phyloP scores from a whole-genome alignment of 805 yeast genomes.

The Kluyveromyces dobzhanskii region DNA sequence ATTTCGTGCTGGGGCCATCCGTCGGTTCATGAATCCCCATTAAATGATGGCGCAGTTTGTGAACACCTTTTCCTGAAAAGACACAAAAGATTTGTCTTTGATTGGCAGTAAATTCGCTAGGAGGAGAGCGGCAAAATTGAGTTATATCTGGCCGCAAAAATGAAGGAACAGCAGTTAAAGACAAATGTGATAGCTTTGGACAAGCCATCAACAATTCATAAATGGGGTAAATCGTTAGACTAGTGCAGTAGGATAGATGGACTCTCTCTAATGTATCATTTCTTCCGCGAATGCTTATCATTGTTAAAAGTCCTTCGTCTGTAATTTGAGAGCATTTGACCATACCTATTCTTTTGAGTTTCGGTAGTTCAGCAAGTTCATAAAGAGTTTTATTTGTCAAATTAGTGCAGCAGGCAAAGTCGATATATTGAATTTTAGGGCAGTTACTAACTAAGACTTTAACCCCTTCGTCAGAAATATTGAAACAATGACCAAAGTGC shows the following conservation, averaged over 20 bases:
- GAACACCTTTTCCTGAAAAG: slow-evolving; percentile 85
- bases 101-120: slow-evolving; percentile 80
- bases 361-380: slow-evolving; percentile 68
- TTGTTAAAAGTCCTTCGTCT: slow-evolving; percentile 68
- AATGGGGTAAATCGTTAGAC: slow-evolving; percentile 71
- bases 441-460: slow-evolving; percentile 65
- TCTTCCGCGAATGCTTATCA: slow-evolving; percentile 57
- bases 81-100: slow-evolving; percentile 87
- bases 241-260: slow-evolving; percentile 84
- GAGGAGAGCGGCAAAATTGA: slow-evolving; percentile 83
- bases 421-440: slow-evolving; percentile 82
- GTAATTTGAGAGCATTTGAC: slow-evolving; percentile 87
- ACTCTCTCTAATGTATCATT: slow-evolving; percentile 86
- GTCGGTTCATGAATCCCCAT: slow-evolving; percentile 33
- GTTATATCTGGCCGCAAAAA: slow-evolving; percentile 81
- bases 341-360: slow-evolving; percentile 81
- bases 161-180: slow-evolving; percentile 87
- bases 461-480: slow-evolving; percentile 86
- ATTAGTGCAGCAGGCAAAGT: slow-evolving; percentile 88
- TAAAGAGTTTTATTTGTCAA: slow-evolving; percentile 75
- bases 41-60: slow-evolving; percentile 61
- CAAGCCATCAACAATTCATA: slow-evolving; percentile 66
- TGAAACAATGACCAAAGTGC: slow-evolving; percentile 89
- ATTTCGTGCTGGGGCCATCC: slow-evolving; percentile 27
- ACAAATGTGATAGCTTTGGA: slow-evolving; percentile 80